Evolutionary conservation across 176 grass and related monocot genomes (phyloP), one percentile per base, ranked within the genome.

Genomic region (Cenchrus purpureus): DNA sequence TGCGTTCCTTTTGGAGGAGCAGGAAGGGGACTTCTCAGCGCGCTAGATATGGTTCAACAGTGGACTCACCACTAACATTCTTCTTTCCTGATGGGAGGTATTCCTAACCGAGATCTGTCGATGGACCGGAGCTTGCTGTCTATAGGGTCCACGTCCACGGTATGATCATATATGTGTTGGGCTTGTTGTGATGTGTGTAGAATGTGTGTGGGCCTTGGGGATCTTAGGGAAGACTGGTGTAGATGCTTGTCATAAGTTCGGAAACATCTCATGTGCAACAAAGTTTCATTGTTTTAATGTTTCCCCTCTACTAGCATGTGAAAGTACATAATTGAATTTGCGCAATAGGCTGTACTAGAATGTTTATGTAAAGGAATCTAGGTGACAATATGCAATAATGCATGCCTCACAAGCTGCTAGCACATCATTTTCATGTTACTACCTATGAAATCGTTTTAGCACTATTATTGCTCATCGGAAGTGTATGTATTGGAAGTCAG

Each of bases 21-120:
- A 14, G 14, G 59, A 65, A 82, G 44, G 83, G 37, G 10, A 29
- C 73, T 37, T 71, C n/a, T 82, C 72, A 71, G 37, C 20, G 42
- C 37, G 37, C 37, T 40, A 40, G 62, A 52, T 78, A 55, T 4
- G 62, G 40, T 82, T 83, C 37, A 78, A 65, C 79, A 82, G 83
- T 90, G 83, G 72, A 86, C 67, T 46, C 72, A 4, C 56, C 57
- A 82, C 83, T 73, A 82, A 65, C 45, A 20, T 81, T 14, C 4
- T 74, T 55, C 14, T 66, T 29, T 20, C 31, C 9, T 31, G 76
- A 73, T 74, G 40, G 76, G 77, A 63, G 82, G 81, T 76, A 63
- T 63, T 70, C 71, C 53, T 64, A 19, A 8, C 16, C 50, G 3
- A 65, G 61, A 51, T 51, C 22, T 65, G 10, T 17, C 0, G 16